A percentile compares a stretch with the other conserved stretches of the same genome.
phyloP scores from a whole-genome alignment of 306 rosid genomes.

The Coriaria nepalensis region DNA sequence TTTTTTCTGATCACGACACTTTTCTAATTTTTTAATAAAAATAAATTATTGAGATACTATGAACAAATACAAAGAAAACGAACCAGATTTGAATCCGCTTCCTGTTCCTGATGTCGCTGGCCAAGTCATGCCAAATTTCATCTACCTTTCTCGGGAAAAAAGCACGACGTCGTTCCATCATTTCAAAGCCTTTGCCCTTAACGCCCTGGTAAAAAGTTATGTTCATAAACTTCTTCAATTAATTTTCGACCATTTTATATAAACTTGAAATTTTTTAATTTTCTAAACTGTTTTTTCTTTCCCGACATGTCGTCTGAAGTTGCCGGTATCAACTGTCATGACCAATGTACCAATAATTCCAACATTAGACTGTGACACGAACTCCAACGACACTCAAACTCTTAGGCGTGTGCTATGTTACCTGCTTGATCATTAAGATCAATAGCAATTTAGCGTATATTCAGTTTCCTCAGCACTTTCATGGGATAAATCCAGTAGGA shows the following conservation, averaged over 20 bases:
- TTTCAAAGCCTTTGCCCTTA: constrained; percentile 44
- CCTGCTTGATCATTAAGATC: constrained; percentile 6
- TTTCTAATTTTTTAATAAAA: too few species aligned
- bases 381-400: constrained; percentile 29
- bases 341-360: constrained; percentile 29
- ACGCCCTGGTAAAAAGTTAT: constrained; percentile 19
- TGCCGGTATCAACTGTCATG: constrained; percentile 33
- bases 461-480: constrained; percentile 23
- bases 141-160: constrained; percentile 34
- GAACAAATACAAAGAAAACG: too few species aligned
- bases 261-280: too few species aligned
- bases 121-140: constrained; percentile 27
- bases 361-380: constrained; percentile 29
- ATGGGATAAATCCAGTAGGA: constrained; percentile 1
- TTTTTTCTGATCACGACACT: too few species aligned
- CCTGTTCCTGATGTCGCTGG: too few species aligned
- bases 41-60: too few species aligned
- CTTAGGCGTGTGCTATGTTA: constrained; percentile 23
- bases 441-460: constrained; percentile 6
- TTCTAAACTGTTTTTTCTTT: too few species aligned
- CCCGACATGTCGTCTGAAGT: constrained; percentile 7
- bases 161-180: constrained; percentile 19
- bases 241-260: not conserved
- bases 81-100: too few species aligned
- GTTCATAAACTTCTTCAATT: too few species aligned